A percentile compares a stretch with the other conserved stretches of the same genome.
Conservation (phyloP, 495 filamentous ascomycete species). For the Parachaetomium inaequale region DNA sequence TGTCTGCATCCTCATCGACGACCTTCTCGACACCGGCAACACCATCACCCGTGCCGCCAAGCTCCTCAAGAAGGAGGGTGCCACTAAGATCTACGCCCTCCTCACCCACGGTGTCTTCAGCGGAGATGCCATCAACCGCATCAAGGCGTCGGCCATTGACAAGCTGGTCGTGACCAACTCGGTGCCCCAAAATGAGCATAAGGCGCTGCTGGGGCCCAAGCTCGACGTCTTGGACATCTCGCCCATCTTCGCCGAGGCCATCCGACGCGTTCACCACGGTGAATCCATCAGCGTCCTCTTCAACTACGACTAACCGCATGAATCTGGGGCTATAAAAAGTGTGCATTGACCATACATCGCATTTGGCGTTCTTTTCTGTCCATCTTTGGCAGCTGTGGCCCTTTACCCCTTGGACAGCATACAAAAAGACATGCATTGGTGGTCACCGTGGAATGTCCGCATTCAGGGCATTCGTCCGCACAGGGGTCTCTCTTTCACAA, state of each 20-base stretch:
- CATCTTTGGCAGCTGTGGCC: slow-evolving; percentile 7
- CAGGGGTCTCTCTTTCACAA: background rate
- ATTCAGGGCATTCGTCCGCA: slow-evolving; percentile 8
- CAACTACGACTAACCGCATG: slow-evolving; percentile 67
- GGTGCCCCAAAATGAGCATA: slow-evolving; percentile 80
- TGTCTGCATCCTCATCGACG: slow-evolving; percentile 87
- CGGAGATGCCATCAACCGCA: slow-evolving; percentile 90
- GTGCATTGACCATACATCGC: slow-evolving; percentile 17
- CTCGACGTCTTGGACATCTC: slow-evolving; percentile 90
- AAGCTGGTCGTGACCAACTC: slow-evolving; percentile 93
- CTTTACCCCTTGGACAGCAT: slow-evolving; percentile 19
- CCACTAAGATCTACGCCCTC: slow-evolving; percentile 81
- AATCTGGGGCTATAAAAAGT: slow-evolving; percentile 15
- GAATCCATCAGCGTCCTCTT: slow-evolving; percentile 98
- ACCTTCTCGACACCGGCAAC: slow-evolving; percentile 92
- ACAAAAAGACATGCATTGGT: slow-evolving; percentile 30
- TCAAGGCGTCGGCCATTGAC: slow-evolving; percentile 88
- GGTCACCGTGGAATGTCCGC: slow-evolving; percentile 20
- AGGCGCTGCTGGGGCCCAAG: slow-evolving; percentile 65
- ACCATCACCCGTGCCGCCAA: slow-evolving; percentile 96
- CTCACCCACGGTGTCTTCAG: slow-evolving; percentile 92
- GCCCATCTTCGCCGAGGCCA: slow-evolving; percentile 93
- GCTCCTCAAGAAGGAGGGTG: slow-evolving; percentile 89
- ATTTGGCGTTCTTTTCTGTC: slow-evolving; percentile 22
- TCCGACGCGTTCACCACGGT: slow-evolving; percentile 93